Evolutionary conservation across 2,329 filamentous ascomycete genomes (phyloP).

Genomic region (Claviceps digitariae): DNA sequence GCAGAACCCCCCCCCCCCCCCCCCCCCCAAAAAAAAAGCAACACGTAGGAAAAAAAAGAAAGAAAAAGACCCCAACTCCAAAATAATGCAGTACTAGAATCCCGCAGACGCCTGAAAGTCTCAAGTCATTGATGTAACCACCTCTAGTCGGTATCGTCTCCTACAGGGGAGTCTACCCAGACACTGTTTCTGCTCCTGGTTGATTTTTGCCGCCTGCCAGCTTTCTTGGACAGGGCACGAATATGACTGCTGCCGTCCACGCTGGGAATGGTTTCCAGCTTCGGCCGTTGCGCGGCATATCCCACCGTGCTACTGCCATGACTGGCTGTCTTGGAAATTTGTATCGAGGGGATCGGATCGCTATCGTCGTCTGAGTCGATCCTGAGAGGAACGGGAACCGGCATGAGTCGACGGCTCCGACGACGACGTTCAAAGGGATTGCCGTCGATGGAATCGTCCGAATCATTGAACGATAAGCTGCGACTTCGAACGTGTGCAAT

Average conservation of each 20-base stretch:
- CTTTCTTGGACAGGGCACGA: constrained; percentile 16
- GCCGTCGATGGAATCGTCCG: constrained; percentile 19
- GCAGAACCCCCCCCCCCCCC: too few relatives aligned
- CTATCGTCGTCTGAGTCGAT: constrained; percentile 22
- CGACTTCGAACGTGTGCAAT: constrained; percentile 20
- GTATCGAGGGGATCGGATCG: constrained; percentile 14
- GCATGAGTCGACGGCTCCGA: constrained; percentile 14
- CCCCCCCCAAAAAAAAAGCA: not conserved
- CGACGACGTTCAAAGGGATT: constrained; percentile 15
- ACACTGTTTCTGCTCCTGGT: constrained; percentile 13
- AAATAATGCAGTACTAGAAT: not conserved
- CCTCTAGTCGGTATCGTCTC: constrained; percentile 22
- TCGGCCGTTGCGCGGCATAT: constrained; percentile 28
- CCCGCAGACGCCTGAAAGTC: not conserved
- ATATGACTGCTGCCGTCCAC: constrained; percentile 20
- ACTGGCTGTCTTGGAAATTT: constrained; percentile 13
- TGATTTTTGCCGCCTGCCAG: constrained; percentile 18
- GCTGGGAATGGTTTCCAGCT: constrained; percentile 33
- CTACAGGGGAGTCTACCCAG: constrained; percentile 22
- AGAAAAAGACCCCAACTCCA: not conserved
- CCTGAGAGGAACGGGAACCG: constrained; percentile 17
- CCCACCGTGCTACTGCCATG: constrained; percentile 14
- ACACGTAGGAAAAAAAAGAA: not conserved
- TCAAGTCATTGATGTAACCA: not conserved
- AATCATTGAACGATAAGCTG: constrained; percentile 25